Conservation (phyloP, 1,284 basidiomycete species). For the Pisolithus thermaeus region DNA sequence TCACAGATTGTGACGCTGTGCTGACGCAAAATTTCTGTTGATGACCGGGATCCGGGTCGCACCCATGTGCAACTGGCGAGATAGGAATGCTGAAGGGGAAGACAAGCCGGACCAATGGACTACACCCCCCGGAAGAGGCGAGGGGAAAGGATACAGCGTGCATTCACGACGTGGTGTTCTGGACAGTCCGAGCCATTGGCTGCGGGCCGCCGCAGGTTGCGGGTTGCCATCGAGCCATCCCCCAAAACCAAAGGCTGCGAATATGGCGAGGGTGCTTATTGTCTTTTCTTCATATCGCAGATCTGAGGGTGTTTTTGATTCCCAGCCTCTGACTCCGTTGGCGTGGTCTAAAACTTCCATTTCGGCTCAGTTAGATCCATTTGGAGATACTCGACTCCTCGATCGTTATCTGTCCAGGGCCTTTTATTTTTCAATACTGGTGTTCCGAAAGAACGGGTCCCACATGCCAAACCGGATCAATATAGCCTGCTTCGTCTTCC, state of each 20-base stretch:
- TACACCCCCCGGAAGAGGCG: constrained; percentile 3
- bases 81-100: constrained; percentile 3
- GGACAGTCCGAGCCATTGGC: constrained; percentile 4
- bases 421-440: constrained; percentile 29
- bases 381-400: constrained; percentile 5
- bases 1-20: neutral
- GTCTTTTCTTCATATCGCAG: constrained; percentile 11
- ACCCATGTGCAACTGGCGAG: neutral
- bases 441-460: constrained; percentile 33
- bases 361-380: constrained; percentile 22
- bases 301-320: constrained; percentile 16
- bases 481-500: constrained; percentile 23
- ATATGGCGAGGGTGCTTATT: neutral
- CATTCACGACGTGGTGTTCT: constrained; percentile 8
- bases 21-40: neutral
- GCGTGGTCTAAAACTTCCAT: constrained; percentile 31
- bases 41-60: neutral
- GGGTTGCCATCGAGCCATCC: neutral
- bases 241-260: neutral
- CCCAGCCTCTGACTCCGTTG: constrained; percentile 28
- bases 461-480: constrained; percentile 38
- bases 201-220: neutral
- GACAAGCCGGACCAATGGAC: neutral
- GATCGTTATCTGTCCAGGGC: constrained; percentile 26
- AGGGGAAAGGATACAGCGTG: neutral